These are phyloP conservation scores for Mycena venus DNA, from an alignment of 768 basidiomycete genomes.

Conservation along the genomic window DNA sequence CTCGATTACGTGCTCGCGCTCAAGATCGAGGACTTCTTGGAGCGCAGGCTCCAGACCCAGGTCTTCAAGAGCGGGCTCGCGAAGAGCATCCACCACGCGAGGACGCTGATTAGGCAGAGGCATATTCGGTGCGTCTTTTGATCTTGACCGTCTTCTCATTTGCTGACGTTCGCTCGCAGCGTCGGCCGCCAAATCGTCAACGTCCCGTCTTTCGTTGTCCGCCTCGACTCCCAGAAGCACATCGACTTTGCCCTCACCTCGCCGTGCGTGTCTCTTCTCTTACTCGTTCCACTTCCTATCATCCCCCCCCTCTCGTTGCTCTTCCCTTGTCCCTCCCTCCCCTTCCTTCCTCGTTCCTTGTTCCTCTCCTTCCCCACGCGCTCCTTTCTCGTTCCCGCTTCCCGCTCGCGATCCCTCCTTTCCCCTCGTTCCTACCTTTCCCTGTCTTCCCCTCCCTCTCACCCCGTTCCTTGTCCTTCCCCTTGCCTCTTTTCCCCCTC, in stretches of 20 bases:
- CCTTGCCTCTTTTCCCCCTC: too few species aligned
- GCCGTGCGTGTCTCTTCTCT: slow-evolving; percentile 62
- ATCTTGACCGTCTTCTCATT: neutral
- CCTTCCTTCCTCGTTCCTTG: too few species aligned
- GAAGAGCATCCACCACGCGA: slow-evolving; percentile 98
- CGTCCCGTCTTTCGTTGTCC: slow-evolving; percentile 98
- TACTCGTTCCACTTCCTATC: neutral
- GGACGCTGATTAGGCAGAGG: slow-evolving; percentile 96
- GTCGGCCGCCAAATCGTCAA: slow-evolving; percentile 99
- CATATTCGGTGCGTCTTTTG: slow-evolving; percentile 88
- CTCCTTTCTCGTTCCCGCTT: too few species aligned
- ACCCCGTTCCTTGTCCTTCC: too few species aligned
- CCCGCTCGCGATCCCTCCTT: neutral
- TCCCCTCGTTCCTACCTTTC: neutral
- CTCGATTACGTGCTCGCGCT: slow-evolving; percentile 99
- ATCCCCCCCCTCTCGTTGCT: neutral
- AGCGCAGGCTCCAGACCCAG: slow-evolving; percentile 98
- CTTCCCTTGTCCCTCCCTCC: too few species aligned
- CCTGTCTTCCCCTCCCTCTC: neutral
- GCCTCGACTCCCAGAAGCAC: slow-evolving; percentile 99
- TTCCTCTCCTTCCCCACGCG: too few species aligned
- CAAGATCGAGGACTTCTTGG: slow-evolving; percentile 99
- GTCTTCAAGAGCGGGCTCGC: slow-evolving; percentile 99
- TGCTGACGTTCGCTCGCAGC: slow-evolving; percentile 50
- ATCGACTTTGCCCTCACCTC: slow-evolving; percentile 99